phyloP scores from a whole-genome alignment of 2,329 filamentous ascomycete species.

The Talaromyces sp. region DNA sequence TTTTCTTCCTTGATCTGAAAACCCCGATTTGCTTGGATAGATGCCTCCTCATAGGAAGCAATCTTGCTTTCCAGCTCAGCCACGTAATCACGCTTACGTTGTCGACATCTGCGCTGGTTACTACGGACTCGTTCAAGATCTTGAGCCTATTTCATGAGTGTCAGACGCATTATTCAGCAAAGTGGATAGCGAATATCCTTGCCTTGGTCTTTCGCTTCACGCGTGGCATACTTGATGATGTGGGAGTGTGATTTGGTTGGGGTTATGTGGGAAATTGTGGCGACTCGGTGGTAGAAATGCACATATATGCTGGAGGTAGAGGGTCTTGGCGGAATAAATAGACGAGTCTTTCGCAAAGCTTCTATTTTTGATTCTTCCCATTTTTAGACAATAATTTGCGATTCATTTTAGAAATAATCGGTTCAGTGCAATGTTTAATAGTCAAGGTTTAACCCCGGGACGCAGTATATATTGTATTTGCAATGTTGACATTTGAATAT shows the following conservation, averaged over 20 bases:
- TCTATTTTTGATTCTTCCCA: not conserved
- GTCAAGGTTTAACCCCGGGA: not conserved
- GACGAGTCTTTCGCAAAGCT: not conserved
- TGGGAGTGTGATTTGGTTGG: not conserved
- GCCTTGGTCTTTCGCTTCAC: not conserved
- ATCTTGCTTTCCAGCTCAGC: conserved; percentile 29
- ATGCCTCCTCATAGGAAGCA: not conserved
- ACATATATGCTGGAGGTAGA: not conserved
- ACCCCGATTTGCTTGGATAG: not conserved
- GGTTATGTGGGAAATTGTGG: not conserved
- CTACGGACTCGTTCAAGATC: conserved; percentile 42
- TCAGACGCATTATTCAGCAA: not conserved
- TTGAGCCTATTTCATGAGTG: conserved; percentile 20
- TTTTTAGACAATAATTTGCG: not conserved
- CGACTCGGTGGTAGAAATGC: not conserved
- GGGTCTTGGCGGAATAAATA: not conserved
- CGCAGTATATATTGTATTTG: not conserved
- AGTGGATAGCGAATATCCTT: not conserved
- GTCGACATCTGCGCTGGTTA: conserved; percentile 49
- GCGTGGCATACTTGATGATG: not conserved
- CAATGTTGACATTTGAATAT: not conserved
- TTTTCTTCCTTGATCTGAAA: not conserved
- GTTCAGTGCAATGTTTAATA: not conserved
- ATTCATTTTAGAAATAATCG: not conserved
- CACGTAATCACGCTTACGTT: conserved; percentile 38